Evolutionary conservation across 1,284 basidiomycete species (phyloP).

Genomic region (Microbotryomycetes sp.): DNA sequence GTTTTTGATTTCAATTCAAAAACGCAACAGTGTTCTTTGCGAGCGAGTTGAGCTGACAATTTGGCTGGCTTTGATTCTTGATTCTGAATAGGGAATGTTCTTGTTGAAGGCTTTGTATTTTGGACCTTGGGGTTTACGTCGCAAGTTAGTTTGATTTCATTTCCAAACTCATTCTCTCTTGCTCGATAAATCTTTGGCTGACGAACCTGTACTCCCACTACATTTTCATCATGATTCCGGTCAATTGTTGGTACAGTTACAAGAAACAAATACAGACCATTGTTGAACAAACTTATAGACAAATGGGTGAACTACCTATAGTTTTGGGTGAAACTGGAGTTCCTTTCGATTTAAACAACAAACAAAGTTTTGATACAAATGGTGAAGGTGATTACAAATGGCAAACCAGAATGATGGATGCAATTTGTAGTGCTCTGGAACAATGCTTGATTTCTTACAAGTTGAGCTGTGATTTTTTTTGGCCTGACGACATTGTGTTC

Average conservation of each 20-base stretch:
- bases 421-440: slow-evolving; percentile 31
- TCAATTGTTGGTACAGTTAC: too few species aligned
- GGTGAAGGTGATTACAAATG: slow-evolving; percentile 58
- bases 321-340: slow-evolving; percentile 85
- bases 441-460: slow-evolving; percentile 39
- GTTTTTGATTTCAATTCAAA: not conserved
- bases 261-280: slow-evolving; percentile 72
- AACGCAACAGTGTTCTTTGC: too few species aligned
- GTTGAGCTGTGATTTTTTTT: slow-evolving; percentile 14
- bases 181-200: too few species aligned
- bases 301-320: slow-evolving; percentile 69
- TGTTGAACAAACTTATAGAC: slow-evolving; percentile 57
- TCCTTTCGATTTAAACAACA: slow-evolving; percentile 84
- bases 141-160: not conserved
- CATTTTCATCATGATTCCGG: too few species aligned
- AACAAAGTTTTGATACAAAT: slow-evolving; percentile 56
- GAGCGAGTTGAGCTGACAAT: not conserved
- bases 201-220: too few species aligned
- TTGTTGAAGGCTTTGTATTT: slow-evolving; percentile 71
- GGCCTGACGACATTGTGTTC: slow-evolving; percentile 7
- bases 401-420: slow-evolving; percentile 43
- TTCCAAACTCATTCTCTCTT: not conserved
- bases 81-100: slow-evolving; percentile 65
- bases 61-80: not conserved
- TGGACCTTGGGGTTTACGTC: slow-evolving; percentile 58